Percentiles rank a stretch among this genome's conserved stretches.
Conservation (phyloP, 495 filamentous ascomycete species). For the Cercophora sp. region DNA sequence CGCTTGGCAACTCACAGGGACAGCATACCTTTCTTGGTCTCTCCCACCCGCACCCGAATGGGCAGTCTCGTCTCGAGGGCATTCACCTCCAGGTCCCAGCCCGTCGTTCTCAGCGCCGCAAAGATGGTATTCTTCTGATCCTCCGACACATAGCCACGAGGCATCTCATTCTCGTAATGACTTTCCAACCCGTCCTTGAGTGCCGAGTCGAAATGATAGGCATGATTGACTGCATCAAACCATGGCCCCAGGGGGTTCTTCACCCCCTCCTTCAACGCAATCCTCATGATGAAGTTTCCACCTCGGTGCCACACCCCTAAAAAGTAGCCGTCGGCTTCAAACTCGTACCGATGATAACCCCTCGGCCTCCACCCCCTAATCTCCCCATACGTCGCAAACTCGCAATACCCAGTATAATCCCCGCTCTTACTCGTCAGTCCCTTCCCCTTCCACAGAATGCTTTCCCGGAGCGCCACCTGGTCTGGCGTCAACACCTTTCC, state of each 20-base stretch:
- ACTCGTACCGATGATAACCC: constrained; percentile 47
- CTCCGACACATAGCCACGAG: constrained; percentile 30
- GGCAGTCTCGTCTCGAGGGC: constrained; percentile 42
- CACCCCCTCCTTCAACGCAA: constrained; percentile 62
- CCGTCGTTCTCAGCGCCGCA: constrained; percentile 26
- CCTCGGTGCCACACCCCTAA: constrained; percentile 48
- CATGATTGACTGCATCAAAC: constrained; percentile 65
- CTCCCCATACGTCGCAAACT: constrained; percentile 38
- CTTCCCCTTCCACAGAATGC: constrained; percentile 62
- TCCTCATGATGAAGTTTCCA: constrained; percentile 43
- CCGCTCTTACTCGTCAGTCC: constrained; percentile 43
- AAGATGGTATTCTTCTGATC: constrained; percentile 32
- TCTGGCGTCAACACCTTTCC: constrained; percentile 57
- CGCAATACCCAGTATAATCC: constrained; percentile 41
- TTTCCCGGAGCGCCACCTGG: constrained; percentile 62
- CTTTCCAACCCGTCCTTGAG: constrained; percentile 32
- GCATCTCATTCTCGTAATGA: constrained; percentile 33
- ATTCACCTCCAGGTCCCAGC: constrained; percentile 44
- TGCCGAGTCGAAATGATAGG: constrained; percentile 36
- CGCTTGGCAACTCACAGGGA: not conserved
- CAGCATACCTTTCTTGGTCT: constrained; percentile 27
- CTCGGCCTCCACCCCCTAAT: constrained; percentile 35
- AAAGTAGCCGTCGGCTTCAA: constrained; percentile 49
- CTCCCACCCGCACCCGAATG: constrained; percentile 27
- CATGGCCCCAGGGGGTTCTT: constrained; percentile 64